Conservation (phyloP, 1,284 basidiomycete genomes). For the Neolentinus lepideus region DNA sequence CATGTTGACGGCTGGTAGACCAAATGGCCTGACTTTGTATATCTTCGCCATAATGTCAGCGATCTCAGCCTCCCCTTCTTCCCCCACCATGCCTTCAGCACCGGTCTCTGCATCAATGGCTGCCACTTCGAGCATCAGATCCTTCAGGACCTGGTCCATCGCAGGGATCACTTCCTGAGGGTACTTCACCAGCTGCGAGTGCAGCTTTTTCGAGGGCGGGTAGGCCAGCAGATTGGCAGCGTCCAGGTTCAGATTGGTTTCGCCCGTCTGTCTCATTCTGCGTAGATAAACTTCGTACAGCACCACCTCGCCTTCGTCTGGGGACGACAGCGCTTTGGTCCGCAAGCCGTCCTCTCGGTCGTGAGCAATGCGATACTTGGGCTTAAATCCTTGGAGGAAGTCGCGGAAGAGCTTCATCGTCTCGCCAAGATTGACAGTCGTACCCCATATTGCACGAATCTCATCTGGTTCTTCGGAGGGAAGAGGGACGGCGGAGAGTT, state of each 20-base stretch:
- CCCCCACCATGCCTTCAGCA: conserved; percentile 62
- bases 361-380: conserved; percentile 81
- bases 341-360: conserved; percentile 61
- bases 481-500: conserved; percentile 54
- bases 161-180: conserved; percentile 96
- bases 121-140: conserved; percentile 78
- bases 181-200: conserved; percentile 80
- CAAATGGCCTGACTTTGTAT: conserved; percentile 92
- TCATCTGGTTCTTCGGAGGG: conserved; percentile 69
- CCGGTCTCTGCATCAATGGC: conserved; percentile 71
- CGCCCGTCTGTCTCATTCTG: conserved; percentile 85
- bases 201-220: conserved; percentile 78
- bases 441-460: conserved; percentile 94
- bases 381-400: conserved; percentile 89
- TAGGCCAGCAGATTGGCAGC: conserved; percentile 86
- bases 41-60: conserved; percentile 73
- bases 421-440: conserved; percentile 85
- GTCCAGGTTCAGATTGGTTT: conserved; percentile 91
- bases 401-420: conserved; percentile 88
- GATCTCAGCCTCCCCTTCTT: conserved; percentile 71
- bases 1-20: conserved; percentile 82
- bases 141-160: conserved; percentile 94
- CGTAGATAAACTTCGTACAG: conserved; percentile 82
- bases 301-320: conserved; percentile 62
- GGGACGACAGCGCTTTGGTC: conserved; percentile 47